phyloP scores from a whole-genome alignment of 352 stramenopile species.

The Pythium sukuiense region DNA sequence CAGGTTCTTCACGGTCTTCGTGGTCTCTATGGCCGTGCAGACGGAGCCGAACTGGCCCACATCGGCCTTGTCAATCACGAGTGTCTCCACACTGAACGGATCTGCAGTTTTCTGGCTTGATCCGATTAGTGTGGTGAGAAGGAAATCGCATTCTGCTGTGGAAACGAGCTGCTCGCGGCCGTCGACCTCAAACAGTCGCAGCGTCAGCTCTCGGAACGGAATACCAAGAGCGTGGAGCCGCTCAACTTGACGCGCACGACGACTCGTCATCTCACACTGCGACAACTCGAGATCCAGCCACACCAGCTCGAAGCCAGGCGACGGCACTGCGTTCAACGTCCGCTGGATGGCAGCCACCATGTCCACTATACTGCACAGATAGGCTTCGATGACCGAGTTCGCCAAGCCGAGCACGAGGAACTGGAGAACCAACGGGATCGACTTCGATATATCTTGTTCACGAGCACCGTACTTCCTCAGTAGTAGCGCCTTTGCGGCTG shows the following conservation, averaged over 20 bases:
- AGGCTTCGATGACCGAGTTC: slow-evolving; percentile 1
- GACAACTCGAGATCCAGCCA: slow-evolving; percentile 17
- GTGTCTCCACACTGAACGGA: slow-evolving; percentile 4
- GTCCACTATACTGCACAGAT: slow-evolving; percentile 11
- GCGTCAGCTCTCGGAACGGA: slow-evolving; percentile 5
- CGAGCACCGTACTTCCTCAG: background rate
- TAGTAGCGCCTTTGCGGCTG: background rate
- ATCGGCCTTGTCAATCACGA: slow-evolving; percentile 14
- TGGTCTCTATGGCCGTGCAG: slow-evolving; percentile 12
- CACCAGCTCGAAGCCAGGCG: background rate
- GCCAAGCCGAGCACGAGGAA: slow-evolving; percentile 24
- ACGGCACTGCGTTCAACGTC: background rate
- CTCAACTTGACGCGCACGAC: slow-evolving; percentile 11
- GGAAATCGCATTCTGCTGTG: background rate
- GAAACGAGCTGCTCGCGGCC: background rate
- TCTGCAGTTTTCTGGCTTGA: background rate
- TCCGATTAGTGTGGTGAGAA: background rate
- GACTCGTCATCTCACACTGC: slow-evolving; percentile 12
- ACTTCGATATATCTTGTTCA: background rate
- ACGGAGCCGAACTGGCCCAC: slow-evolving; percentile 6
- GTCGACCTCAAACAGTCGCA: slow-evolving; percentile 13
- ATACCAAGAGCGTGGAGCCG: slow-evolving; percentile 12
- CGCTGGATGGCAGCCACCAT: slow-evolving; percentile 9
- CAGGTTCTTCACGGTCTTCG: slow-evolving; percentile 16
- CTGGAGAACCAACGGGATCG: slow-evolving; percentile 17